Base-by-base conservation (phyloP, 495 filamentous ascomycete genomes). In the Hypoxylon trugodes region DNA sequence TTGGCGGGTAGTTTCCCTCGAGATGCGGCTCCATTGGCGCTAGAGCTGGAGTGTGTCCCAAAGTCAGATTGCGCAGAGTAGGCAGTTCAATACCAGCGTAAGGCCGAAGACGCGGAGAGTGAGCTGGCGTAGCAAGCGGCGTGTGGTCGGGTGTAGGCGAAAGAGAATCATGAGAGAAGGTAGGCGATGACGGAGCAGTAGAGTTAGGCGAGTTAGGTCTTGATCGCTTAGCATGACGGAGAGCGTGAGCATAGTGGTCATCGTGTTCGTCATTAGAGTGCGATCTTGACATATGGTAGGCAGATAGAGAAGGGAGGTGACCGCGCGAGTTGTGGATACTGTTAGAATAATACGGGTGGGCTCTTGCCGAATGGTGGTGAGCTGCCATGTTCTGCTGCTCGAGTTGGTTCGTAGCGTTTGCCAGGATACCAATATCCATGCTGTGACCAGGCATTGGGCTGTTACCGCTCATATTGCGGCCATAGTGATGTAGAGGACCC, bases 61-160 rank as follows among this genome's bases (percentile, higher is more conserved):
- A 79, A 10, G 91, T 90, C 37, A 98, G 78, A 66, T 94, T 90
- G 43, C 95, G 89, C 65, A 98, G 89, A n/a, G 87, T 88, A 6
- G 95, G 94, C 28, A 98, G 81, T 73, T 92, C 90, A 62, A 65
- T 80, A 72, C 69, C 78, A 26, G 86, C 86, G 57, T 87, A 82
- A 4, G 95, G 95, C 47, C 90, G 87, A 49, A 98, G 81, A 24
- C 95, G 91, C 16, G 95, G 95, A 4, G 96, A 98, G 77, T 98
- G 95, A 24, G 92, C 92, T 0, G 95, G 95, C 1, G 95, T 98
- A 25, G 93, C 95, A 37, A 98, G 84, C 5, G 95, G 95, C 10
- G 96, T 98, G 80, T 97, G 93, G 70, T 97, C 95, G 1, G 95
- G 96, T 1, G 95, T 98, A 1, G 95, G 96, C 1, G 96, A 98